Percentiles rank a stretch among this genome's conserved stretches.
Conservation (phyloP, 306 rosid species). For the Trichosanthes truncata region DNA sequence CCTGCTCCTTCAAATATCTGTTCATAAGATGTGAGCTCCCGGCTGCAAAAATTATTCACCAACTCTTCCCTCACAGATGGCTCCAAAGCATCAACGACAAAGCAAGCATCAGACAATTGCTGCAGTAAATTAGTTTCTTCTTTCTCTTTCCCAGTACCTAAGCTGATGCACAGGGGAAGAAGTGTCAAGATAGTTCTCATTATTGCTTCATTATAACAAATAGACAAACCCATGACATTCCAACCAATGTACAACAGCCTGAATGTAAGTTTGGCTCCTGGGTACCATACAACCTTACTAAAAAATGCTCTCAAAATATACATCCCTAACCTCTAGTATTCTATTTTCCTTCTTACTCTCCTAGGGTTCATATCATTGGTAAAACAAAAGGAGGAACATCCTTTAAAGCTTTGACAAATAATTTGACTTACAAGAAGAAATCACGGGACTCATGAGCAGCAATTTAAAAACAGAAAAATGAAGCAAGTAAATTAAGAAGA, state of each 20-base stretch:
- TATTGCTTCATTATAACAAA: neutral
- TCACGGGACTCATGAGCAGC: neutral
- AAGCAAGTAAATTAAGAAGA: neutral
- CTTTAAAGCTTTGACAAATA: neutral
- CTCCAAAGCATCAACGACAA: slow-evolving; percentile 96
- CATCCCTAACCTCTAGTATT: neutral
- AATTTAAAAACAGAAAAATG: neutral
- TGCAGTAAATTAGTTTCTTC: slow-evolving; percentile 85
- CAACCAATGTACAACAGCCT: neutral
- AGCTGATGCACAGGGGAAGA: slow-evolving; percentile 51
- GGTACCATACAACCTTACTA: neutral
- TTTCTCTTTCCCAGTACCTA: slow-evolving; percentile 98
- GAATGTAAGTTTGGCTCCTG: neutral
- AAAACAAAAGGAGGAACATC: neutral
- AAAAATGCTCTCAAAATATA: neutral
- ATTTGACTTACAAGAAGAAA: neutral
- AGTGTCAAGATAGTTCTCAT: neutral
- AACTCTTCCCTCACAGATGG: slow-evolving; percentile 96
- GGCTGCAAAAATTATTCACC: slow-evolving; percentile 86
- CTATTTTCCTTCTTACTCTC: neutral
- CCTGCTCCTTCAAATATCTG: slow-evolving; percentile 99
- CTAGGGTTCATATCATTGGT: neutral
- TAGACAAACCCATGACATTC: neutral
- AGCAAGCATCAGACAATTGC: slow-evolving; percentile 93
- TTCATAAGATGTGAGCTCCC: slow-evolving; percentile 94